Evolutionary conservation across 208 protist genomes (phyloP).

Genomic region (Crithidia expoeki): DNA sequence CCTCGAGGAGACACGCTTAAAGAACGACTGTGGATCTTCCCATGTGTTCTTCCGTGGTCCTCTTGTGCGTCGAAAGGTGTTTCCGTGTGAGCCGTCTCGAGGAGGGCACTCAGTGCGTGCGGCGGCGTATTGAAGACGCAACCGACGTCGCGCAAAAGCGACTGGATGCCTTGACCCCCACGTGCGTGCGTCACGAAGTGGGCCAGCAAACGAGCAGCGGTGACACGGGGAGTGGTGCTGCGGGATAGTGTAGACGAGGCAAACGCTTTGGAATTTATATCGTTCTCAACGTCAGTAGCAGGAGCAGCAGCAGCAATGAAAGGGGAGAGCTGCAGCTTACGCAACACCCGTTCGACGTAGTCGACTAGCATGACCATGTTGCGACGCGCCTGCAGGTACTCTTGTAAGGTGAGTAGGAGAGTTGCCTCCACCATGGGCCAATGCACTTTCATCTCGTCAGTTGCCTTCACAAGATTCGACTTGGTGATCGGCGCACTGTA

Average conservation of each 20-base stretch:
- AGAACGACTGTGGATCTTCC: too few relatives aligned
- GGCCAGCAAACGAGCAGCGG: conserved; percentile 10
- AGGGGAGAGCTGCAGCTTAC: conserved; percentile 48
- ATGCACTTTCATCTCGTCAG: background rate
- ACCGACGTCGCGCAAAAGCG: conserved; percentile 58
- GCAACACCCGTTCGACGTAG: conserved; percentile 69
- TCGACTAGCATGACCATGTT: conserved; percentile 63
- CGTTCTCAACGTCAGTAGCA: background rate
- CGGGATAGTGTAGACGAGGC: background rate
- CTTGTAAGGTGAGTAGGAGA: conserved; percentile 63
- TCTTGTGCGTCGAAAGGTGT: too few relatives aligned
- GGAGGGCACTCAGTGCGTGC: conserved; percentile 23
- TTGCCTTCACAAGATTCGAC: background rate
- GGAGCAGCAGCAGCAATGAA: conserved; percentile 1
- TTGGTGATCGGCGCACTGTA: too few relatives aligned
- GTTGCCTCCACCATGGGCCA: conserved; percentile 46
- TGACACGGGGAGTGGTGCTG: background rate
- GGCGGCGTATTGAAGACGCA: conserved; percentile 66
- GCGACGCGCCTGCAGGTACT: conserved; percentile 55
- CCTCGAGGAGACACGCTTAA: too few relatives aligned
- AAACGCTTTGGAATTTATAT: background rate
- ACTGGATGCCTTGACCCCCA: conserved; percentile 28
- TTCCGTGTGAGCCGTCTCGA: too few relatives aligned
- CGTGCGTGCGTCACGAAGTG: conserved; percentile 25
- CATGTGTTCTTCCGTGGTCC: too few relatives aligned